A percentile compares a stretch with the other conserved stretches of the same genome.
These are phyloP conservation scores for Massariosphaeria phaeospora DNA, from an alignment of 495 filamentous ascomycete species.

Conservation along the genomic window DNA sequence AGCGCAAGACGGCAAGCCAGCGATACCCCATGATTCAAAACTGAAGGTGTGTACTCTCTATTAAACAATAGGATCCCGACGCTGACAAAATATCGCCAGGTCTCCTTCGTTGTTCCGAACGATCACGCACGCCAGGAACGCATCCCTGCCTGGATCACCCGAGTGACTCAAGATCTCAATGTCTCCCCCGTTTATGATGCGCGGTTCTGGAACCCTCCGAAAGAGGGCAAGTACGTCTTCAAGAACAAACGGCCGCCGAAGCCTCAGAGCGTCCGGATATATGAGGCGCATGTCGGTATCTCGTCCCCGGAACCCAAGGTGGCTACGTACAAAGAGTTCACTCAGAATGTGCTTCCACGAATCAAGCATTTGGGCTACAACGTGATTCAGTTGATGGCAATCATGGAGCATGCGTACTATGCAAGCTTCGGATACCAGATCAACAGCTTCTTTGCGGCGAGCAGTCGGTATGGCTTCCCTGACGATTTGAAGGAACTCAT, in stretches of 20 bases:
- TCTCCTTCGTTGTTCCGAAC: slow-evolving; percentile 73
- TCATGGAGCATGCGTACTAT: slow-evolving; percentile 99
- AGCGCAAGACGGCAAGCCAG: slow-evolving; percentile 65
- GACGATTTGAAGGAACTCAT: slow-evolving; percentile 96
- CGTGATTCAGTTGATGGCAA: slow-evolving; percentile 95
- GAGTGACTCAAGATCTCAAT: slow-evolving; percentile 84
- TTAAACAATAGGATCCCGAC: slow-evolving; percentile 13
- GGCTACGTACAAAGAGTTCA: slow-evolving; percentile 95
- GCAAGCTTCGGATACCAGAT: slow-evolving; percentile 98
- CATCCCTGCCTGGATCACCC: slow-evolving; percentile 92
- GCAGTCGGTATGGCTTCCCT: slow-evolving; percentile 87
- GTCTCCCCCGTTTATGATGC: slow-evolving; percentile 91
- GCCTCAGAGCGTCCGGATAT: slow-evolving; percentile 80
- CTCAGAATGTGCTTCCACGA: slow-evolving; percentile 79
- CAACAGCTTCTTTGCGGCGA: slow-evolving; percentile 97
- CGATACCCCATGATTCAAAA: slow-evolving; percentile 89
- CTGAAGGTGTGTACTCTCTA: slow-evolving; percentile 62
- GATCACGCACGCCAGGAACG: slow-evolving; percentile 74
- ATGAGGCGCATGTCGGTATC: slow-evolving; percentile 97
- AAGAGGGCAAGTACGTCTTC: slow-evolving; percentile 69
- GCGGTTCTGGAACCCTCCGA: slow-evolving; percentile 92
- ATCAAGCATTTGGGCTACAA: slow-evolving; percentile 93
- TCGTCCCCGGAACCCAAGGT: slow-evolving; percentile 85
- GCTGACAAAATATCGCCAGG: slow-evolving; percentile 47
- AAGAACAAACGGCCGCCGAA: slow-evolving; percentile 77